phyloP scores from a whole-genome alignment of 2,329 filamentous ascomycete genomes.

The Laburnicola sp. region DNA sequence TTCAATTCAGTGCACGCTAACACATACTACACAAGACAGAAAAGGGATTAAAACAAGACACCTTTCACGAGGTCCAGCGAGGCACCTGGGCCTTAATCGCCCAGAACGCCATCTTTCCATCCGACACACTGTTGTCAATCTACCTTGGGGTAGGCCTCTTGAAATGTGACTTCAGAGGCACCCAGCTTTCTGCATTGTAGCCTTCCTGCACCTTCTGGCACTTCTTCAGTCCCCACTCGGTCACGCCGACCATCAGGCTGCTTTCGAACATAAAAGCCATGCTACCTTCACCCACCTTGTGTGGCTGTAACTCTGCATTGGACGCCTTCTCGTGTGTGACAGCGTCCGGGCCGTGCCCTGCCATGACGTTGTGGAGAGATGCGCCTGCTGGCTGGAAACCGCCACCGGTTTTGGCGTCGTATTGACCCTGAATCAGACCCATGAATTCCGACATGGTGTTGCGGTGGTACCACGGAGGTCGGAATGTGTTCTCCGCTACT shows the following conservation, averaged over 20 bases:
- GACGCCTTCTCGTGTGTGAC: constrained; percentile 62
- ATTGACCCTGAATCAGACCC: constrained; percentile 65
- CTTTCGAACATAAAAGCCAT: constrained; percentile 72
- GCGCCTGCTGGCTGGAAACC: constrained; percentile 67
- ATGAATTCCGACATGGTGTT: constrained; percentile 72
- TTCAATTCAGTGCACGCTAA: too few species aligned
- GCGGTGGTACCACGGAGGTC: constrained; percentile 72
- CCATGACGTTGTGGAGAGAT: constrained; percentile 73
- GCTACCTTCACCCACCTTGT: constrained; percentile 65
- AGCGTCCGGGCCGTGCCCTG: constrained; percentile 67
- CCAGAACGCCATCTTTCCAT: constrained; percentile 20
- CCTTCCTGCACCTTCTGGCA: constrained; percentile 71
- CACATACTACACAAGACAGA: too few species aligned
- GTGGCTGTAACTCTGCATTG: constrained; percentile 57
- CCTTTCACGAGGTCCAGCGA: constrained; percentile 21
- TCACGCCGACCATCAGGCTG: constrained; percentile 70
- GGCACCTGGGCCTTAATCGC: constrained; percentile 29
- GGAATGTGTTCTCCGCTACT: constrained; percentile 69
- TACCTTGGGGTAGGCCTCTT: constrained; percentile 32
- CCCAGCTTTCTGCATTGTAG: constrained; percentile 85
- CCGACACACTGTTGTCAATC: constrained; percentile 30
- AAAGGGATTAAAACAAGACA: too few species aligned
- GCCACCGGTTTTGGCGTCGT: constrained; percentile 61
- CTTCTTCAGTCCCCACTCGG: constrained; percentile 70
- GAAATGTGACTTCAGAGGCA: constrained; percentile 53